Conservation (phyloP, 2,329 filamentous ascomycete genomes). For the Arthrinium phaeospermum region DNA sequence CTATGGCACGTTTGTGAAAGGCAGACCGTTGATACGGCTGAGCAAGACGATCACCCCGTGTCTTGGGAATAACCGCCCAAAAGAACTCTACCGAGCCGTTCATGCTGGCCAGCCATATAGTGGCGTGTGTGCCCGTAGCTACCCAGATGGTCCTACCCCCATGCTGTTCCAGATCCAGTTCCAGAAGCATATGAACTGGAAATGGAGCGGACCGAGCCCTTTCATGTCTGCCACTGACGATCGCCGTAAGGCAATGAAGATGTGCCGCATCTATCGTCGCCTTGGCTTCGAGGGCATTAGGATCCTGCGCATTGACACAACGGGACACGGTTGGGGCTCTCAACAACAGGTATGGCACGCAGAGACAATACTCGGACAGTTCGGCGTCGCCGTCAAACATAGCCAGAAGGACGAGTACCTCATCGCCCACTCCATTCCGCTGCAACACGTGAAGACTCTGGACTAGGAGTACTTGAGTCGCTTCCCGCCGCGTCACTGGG, state of each 20-base stretch:
- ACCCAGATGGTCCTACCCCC: background rate
- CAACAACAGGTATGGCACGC: background rate
- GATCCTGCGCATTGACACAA: background rate
- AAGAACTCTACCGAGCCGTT: background rate
- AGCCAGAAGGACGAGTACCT: too few species aligned
- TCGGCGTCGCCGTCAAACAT: too few species aligned
- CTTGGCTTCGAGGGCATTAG: too few species aligned
- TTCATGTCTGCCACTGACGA: background rate
- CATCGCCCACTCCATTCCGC: background rate
- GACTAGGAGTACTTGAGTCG: too few species aligned
- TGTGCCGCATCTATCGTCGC: too few species aligned
- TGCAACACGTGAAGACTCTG: background rate
- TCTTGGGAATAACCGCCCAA: background rate
- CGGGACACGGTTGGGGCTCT: background rate
- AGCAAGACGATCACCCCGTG: background rate
- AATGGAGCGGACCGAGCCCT: background rate
- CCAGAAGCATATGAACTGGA: background rate
- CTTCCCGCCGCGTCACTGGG: too few species aligned
- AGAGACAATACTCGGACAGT: too few species aligned
- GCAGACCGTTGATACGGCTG: background rate
- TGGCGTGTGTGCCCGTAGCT: background rate
- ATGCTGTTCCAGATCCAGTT: background rate
- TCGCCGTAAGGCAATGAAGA: too few species aligned
- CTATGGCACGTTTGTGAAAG: background rate
- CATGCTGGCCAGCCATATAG: background rate